phyloP scores from a whole-genome alignment of 176 grass and related monocot genomes.

The Microstegium vimineum region DNA sequence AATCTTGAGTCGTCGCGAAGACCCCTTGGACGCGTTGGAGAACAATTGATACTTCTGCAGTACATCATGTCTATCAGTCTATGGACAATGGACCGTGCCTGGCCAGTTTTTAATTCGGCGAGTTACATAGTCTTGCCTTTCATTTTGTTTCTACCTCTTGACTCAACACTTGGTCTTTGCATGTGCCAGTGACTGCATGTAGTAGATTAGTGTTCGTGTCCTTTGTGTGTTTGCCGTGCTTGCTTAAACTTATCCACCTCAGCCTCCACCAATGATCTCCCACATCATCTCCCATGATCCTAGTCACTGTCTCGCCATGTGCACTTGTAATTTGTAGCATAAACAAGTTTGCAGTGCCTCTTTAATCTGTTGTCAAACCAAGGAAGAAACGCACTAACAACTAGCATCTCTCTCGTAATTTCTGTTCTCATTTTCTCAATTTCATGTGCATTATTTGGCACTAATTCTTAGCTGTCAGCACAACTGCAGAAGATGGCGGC shows the following conservation, averaged over 20 bases:
- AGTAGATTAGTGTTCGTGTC: not conserved
- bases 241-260: not conserved
- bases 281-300: not conserved
- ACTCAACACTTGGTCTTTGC: not conserved
- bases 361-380: not conserved
- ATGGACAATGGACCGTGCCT: not conserved
- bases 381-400: not conserved
- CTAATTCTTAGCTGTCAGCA: too few relatives aligned
- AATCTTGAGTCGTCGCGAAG: not conserved
- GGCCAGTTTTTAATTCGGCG: too few relatives aligned
- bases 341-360: not conserved
- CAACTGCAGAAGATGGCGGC: not conserved
- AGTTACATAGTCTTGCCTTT: not conserved
- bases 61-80: not conserved
- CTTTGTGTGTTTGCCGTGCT: not conserved
- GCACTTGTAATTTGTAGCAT: not conserved
- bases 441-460: not conserved
- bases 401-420: not conserved
- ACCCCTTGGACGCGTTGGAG: not conserved
- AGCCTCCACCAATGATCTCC: not conserved
- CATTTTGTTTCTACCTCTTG: not conserved
- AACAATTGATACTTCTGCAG: not conserved
- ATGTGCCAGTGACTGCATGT: not conserved
- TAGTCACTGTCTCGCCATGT: not conserved
- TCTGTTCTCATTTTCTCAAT: not conserved